Percentiles rank a stretch among this genome's conserved stretches.
Conservation (phyloP, 2,329 filamentous ascomycete species). For the Ophiostoma himal-ulmi region DNA sequence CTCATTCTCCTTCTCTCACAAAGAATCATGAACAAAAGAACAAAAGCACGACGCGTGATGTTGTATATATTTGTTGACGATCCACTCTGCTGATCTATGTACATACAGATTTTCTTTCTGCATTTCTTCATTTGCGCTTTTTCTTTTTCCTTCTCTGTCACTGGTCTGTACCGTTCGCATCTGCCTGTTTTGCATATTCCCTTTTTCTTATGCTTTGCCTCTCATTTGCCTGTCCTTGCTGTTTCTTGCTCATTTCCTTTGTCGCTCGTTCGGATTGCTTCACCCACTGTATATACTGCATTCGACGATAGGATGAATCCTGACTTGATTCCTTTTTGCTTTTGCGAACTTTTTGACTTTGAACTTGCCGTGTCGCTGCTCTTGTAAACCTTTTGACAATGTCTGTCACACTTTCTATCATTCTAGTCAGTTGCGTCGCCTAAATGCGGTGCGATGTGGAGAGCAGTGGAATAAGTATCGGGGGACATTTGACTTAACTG, state of each 20-base stretch:
- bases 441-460: not conserved
- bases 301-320: not conserved
- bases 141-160: not conserved
- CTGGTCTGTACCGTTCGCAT: not conserved
- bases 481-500: not conserved
- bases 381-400: too few species aligned
- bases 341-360: not conserved
- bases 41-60: not conserved
- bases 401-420: too few species aligned
- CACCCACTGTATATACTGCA: constrained; percentile 3
- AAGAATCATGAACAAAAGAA: constrained; percentile 2
- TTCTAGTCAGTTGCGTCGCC: too few species aligned
- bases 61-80: constrained; percentile 11
- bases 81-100: not conserved
- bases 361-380: too few species aligned
- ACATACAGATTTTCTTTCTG: constrained; percentile 3
- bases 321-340: not conserved
- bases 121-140: not conserved
- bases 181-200: not conserved
- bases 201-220: not conserved
- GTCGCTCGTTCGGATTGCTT: not conserved
- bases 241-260: not conserved
- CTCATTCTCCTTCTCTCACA: not conserved
- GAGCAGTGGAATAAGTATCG: not conserved
- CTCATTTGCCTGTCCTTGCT: not conserved